Evolutionary conservation across 176 grass and related monocot species (phyloP), one percentile per base, ranked within the genome.

Genomic region (Bolboschoenus planiculmis): DNA sequence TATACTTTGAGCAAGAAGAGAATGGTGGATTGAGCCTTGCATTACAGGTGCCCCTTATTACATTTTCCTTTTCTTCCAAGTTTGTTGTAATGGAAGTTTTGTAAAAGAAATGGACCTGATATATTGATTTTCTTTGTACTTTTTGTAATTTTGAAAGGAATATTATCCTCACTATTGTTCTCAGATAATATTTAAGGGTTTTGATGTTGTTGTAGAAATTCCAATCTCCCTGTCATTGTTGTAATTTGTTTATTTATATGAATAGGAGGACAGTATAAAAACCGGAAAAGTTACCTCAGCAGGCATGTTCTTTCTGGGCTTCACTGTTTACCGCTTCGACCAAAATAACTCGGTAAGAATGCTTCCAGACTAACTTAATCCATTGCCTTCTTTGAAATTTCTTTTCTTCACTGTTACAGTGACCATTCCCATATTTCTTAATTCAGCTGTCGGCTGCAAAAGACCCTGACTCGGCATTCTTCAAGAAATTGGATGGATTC

Each of bases 1-100:
- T 99, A 67, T 99, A 96, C 84, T 99, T 99, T 86, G 97, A 99
- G 87, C 87, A 91, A 31, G 97, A 99, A 91, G 97, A 99, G 84
- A 93, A 88, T 85, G 92, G 91, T 67, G 97, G 97, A 36, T 56
- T 99, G 72, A 99, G 97, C 56, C 93, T 99, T 84, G 97, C 86
- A 56, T 86, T 96, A 42, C 97, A 99, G 91, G 97, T 99, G 86
- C 10, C 31, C 68, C 30, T 88, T 81, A 27, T 13, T 35, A 40
- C 18, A 43, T 9, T 82, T 86, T 15, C 7, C 78, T 85, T 75
- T 21, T 61, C 10, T 85, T 21, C n/a, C 78, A 79, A 2, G 40
- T 71, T 74, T 14, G 40, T 66, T 74, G 23, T 53, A 77, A 50
- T 53, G 46, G 43, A n/a, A 20, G 44, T 51, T 43, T 53, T 13